These are phyloP conservation scores for Hypoxylon rubiginosum DNA, from an alignment of 2,329 filamentous ascomycete species.

Conservation along the genomic window DNA sequence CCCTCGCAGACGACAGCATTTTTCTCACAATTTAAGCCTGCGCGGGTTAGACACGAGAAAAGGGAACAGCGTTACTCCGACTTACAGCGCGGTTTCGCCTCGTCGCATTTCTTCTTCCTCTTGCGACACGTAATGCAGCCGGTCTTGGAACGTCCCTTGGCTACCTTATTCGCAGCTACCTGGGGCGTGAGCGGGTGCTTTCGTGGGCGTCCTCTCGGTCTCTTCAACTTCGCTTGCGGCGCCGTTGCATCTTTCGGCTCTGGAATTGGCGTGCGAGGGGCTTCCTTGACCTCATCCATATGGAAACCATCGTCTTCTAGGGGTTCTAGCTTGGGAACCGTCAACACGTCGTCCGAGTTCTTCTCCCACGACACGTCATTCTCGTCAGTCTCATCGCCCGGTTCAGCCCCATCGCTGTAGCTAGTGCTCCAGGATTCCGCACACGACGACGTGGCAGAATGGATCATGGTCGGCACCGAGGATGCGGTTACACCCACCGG, in stretches of 20 bases:
- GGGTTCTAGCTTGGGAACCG: slow-evolving; percentile 69
- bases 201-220: slow-evolving; percentile 83
- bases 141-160: slow-evolving; percentile 81
- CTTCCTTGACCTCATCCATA: slow-evolving; percentile 65
- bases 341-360: slow-evolving; percentile 59
- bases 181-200: slow-evolving; percentile 79
- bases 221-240: slow-evolving; percentile 64
- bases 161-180: slow-evolving; percentile 73
- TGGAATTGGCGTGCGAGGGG: slow-evolving; percentile 52
- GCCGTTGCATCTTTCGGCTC: slow-evolving; percentile 39
- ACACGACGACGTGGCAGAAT: slow-evolving; percentile 63
- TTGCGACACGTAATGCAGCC: slow-evolving; percentile 76
- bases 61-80: slow-evolving; percentile 35
- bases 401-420: slow-evolving; percentile 54
- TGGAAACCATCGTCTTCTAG: slow-evolving; percentile 68
- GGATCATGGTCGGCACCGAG: slow-evolving; percentile 58
- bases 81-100: slow-evolving; percentile 76
- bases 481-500: slow-evolving; percentile 55
- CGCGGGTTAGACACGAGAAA: slow-evolving; percentile 46
- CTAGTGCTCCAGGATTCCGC: slow-evolving; percentile 61
- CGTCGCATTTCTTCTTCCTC: slow-evolving; percentile 80
- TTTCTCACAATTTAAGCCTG: slow-evolving; percentile 90
- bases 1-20: slow-evolving; percentile 93
- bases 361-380: slow-evolving; percentile 64
- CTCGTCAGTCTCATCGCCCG: slow-evolving; percentile 52